Evolutionary conservation across 192 early-diverging fungal species (phyloP).

Genomic region (Coemansia sp.): DNA sequence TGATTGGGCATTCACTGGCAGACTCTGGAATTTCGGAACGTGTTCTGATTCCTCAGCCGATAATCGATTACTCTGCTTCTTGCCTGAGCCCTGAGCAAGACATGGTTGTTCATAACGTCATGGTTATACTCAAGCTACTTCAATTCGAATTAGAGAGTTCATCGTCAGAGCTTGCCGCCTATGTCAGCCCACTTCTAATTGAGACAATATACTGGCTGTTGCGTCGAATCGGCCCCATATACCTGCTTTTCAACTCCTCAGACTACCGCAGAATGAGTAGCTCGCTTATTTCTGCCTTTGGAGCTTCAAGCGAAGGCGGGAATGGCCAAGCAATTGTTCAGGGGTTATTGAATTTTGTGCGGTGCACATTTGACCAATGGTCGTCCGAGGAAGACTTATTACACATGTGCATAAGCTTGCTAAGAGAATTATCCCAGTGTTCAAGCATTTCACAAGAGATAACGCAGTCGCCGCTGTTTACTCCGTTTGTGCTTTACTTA

Average conservation of each 20-base stretch:
- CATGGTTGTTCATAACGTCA: constrained; percentile 35
- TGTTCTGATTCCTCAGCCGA: constrained; percentile 37
- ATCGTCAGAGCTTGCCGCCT: constrained; percentile 18
- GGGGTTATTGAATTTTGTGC: constrained; percentile 32
- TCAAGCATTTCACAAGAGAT: constrained; percentile 36
- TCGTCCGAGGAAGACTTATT: constrained; percentile 46
- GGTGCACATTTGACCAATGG: constrained; percentile 44
- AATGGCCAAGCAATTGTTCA: constrained; percentile 23
- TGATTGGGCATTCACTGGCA: constrained; percentile 43
- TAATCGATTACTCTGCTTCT: constrained; percentile 27
- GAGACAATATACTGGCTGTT: constrained; percentile 52
- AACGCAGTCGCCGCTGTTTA: constrained; percentile 28
- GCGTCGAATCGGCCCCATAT: constrained; percentile 47
- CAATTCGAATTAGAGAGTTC: constrained; percentile 44
- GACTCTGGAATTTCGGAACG: constrained; percentile 50
- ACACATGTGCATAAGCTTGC: constrained; percentile 45
- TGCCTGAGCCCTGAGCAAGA: constrained; percentile 25
- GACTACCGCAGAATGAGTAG: constrained; percentile 34
- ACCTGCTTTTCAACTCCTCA: constrained; percentile 34
- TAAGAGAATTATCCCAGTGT: constrained; percentile 39
- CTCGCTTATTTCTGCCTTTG: constrained; percentile 39
- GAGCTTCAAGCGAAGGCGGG: constrained; percentile 23
- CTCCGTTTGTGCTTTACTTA: constrained; percentile 34
- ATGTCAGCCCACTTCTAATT: constrained; percentile 43
- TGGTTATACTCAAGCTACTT: constrained; percentile 37